A percentile compares a stretch with the other conserved stretches of the same genome.
Evolutionary conservation across 164 flowering plant genomes (phyloP).

Genomic region (Annona squamosa): DNA sequence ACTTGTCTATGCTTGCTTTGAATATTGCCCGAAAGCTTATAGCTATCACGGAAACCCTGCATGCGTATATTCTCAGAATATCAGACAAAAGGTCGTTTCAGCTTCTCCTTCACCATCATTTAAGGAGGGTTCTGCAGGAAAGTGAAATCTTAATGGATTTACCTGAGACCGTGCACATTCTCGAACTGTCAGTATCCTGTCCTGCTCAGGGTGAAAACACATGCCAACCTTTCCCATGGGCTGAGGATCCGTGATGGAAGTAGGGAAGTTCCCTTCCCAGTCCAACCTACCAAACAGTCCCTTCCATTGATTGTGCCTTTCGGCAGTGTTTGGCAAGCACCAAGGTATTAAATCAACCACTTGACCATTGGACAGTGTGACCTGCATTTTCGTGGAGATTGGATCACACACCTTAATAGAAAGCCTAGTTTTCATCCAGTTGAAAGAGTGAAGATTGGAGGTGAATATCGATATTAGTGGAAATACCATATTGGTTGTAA

Average conservation of each 20-base stretch:
- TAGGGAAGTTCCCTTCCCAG: constrained; percentile 96
- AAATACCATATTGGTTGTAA: no score
- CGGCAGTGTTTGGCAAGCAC: constrained; percentile 91
- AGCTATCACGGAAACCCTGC: constrained; percentile 85
- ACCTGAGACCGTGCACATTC: constrained; percentile 96
- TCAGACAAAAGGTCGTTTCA: neutral
- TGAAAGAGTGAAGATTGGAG: neutral
- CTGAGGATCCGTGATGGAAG: constrained; percentile 90
- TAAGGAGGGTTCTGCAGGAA: neutral
- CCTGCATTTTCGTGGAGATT: constrained; percentile 30
- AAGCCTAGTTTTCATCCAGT: neutral
- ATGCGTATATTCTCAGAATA: constrained; percentile 3
- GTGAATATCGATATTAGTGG: no score
- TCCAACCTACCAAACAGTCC: constrained; percentile 90
- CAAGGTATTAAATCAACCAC: constrained; percentile 84
- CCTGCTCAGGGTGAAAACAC: constrained; percentile 97
- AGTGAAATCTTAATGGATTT: constrained; percentile 15
- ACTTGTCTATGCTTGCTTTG: constrained; percentile 78
- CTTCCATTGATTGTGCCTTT: constrained; percentile 91
- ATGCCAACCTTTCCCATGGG: constrained; percentile 98
- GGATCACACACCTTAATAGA: neutral
- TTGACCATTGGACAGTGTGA: constrained; percentile 67
- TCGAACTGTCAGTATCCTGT: constrained; percentile 83
- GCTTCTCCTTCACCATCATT: neutral
- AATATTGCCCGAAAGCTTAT: constrained; percentile 58